Evolutionary conservation across 2,329 filamentous ascomycete genomes (phyloP).

Genomic region (Cyanodermella asteris): DNA sequence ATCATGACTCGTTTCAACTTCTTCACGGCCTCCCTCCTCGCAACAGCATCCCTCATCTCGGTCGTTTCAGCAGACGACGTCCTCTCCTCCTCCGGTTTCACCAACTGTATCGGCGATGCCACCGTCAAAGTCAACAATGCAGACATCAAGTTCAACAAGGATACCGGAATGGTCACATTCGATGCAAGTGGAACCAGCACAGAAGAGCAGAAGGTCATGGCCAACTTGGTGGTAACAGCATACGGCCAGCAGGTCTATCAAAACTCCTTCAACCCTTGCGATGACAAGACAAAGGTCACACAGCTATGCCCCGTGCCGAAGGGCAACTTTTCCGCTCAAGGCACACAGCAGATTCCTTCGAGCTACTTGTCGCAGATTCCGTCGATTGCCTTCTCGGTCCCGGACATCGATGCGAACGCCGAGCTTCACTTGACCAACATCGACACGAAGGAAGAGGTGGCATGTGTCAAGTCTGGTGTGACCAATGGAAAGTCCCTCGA

Average conservation of each 20-base stretch:
- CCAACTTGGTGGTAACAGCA: constrained; percentile 52
- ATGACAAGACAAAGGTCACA: constrained; percentile 38
- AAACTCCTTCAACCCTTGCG: constrained; percentile 62
- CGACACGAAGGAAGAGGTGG: constrained; percentile 40
- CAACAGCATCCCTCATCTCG: constrained; percentile 17
- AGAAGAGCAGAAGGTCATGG: constrained; percentile 58
- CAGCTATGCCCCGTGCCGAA: constrained; percentile 70
- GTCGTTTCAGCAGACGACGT: too few species aligned
- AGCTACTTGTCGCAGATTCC: constrained; percentile 58
- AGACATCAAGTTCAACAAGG: constrained; percentile 58
- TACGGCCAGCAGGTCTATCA: constrained; percentile 64
- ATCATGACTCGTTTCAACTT: too few species aligned
- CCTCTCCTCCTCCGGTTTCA: constrained; percentile 62
- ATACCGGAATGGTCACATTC: constrained; percentile 52
- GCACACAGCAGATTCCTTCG: constrained; percentile 48
- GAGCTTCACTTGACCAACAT: constrained; percentile 50
- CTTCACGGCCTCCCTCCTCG: too few species aligned
- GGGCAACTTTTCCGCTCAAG: constrained; percentile 51
- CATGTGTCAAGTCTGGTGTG: constrained; percentile 63
- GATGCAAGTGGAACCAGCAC: constrained; percentile 60
- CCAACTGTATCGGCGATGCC: constrained; percentile 39
- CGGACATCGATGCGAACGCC: constrained; percentile 72
- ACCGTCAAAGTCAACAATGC: constrained; percentile 50
- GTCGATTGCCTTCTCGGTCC: constrained; percentile 69
- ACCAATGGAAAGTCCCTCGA: constrained; percentile 70